A percentile compares a stretch with the other conserved stretches of the same genome.
Conservation (phyloP, 345 rosid species). For the Citrus medica region DNA sequence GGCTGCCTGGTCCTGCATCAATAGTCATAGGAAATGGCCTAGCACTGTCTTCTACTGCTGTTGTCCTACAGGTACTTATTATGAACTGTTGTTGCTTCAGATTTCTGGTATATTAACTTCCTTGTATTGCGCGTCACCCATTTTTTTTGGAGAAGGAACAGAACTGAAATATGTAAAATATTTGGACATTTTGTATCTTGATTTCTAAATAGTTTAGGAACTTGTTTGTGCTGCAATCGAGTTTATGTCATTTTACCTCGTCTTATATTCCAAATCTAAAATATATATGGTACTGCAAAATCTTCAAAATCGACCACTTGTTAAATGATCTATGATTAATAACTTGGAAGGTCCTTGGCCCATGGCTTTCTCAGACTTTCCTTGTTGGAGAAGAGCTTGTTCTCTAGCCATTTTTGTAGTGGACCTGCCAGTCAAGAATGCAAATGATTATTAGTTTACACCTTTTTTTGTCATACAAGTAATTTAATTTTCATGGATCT, state of each 20-base stretch:
- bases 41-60: conserved; percentile 97
- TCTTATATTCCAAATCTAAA: background rate
- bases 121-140: background rate
- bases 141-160: background rate
- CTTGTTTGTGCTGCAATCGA: background rate
- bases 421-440: conserved; percentile 3
- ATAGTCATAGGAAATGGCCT: conserved; percentile 97
- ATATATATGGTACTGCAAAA: conserved; percentile 1
- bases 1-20: conserved; percentile 89
- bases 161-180: conserved; percentile 13
- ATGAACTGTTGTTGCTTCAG: conserved; percentile 13
- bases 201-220: background rate
- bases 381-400: background rate
- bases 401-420: background rate
- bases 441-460: background rate
- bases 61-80: conserved; percentile 78
- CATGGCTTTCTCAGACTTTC: background rate
- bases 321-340: background rate
- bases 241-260: background rate
- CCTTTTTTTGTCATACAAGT: conserved; percentile 10
- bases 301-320: background rate
- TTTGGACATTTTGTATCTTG: background rate
- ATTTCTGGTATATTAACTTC: background rate
- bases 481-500: conserved; percentile 13
- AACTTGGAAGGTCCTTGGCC: background rate